These are phyloP conservation scores for Thielaviopsis ethacetica DNA, from an alignment of 2,329 filamentous ascomycete species.

Conservation along the genomic window DNA sequence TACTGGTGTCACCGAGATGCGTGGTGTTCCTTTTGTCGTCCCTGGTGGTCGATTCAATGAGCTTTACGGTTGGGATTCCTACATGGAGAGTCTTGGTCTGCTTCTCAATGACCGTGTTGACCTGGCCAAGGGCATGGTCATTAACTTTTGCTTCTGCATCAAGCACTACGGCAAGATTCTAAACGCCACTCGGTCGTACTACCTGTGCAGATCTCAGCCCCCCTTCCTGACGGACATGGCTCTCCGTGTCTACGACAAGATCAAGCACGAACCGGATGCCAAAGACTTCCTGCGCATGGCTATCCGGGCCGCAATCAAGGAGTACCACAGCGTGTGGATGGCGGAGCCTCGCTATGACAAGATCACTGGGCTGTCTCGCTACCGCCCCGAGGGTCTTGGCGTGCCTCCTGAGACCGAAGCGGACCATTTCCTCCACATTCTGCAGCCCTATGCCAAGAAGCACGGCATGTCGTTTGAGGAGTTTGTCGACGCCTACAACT, in stretches of 20 bases:
- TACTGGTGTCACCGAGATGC: conserved; percentile 53
- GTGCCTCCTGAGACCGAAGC: conserved; percentile 88
- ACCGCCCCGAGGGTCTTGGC: conserved; percentile 66
- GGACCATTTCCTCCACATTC: conserved; percentile 68
- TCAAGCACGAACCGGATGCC: conserved; percentile 68
- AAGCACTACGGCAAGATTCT: conserved; percentile 97
- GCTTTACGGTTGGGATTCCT: conserved; percentile 96
- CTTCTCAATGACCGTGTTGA: conserved; percentile 72
- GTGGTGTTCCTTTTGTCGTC: conserved; percentile 87
- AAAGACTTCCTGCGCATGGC: conserved; percentile 66
- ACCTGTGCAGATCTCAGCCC: conserved; percentile 83
- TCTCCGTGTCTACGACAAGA: conserved; percentile 80
- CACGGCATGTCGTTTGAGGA: conserved; percentile 65
- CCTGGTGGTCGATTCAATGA: conserved; percentile 97
- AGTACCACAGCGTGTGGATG: conserved; percentile 85
- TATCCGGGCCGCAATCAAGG: conserved; percentile 86
- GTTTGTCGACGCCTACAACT: conserved; percentile 81
- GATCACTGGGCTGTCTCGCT: conserved; percentile 64
- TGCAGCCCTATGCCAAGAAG: conserved; percentile 71
- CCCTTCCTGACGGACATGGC: conserved; percentile 98
- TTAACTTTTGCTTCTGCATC: conserved; percentile 96
- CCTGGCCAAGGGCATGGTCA: conserved; percentile 84
- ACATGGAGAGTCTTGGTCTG: conserved; percentile 90
- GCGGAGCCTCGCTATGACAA: conserved; percentile 61
- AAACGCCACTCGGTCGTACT: conserved; percentile 93